Evolutionary conservation across 2,329 filamentous ascomycete species (phyloP), one percentile per base, ranked within the genome.

Genomic region (Fusarium foetens): DNA sequence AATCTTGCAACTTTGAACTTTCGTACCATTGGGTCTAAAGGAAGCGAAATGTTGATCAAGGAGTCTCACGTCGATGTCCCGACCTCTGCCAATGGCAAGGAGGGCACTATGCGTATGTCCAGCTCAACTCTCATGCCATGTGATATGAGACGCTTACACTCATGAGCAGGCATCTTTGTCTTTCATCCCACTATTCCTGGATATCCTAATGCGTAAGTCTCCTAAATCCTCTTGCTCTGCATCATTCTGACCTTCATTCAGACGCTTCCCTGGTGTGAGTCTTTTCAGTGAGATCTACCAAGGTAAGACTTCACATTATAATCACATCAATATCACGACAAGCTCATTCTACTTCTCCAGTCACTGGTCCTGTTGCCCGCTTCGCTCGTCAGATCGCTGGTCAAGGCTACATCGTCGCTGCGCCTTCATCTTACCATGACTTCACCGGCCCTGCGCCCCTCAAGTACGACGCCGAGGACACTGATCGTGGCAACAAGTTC

Each of bases 221-320:
- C 14, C 8, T 8, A 12, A 16, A 21, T 19, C 21, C 17, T 21
- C 8, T 16, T 35, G 19, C 8, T 27, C 9, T 31, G 16, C 13
- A 8, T 13, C 21, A n/a, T 21, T 23, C 66, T 77, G 23, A 76
- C 33, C 12, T 31, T 21, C 5, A 16, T 16, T 6, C 66, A 90
- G 89, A 35, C 86, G 86, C 54, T 97, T 97, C 78, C 94, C 94
- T 0, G 94, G 93, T 25, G 93, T 98, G 9, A 92, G 93, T 19
- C 86, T 98, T 63, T 98, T 97, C 80, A 95, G 92, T 76, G 95
- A 98, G 83, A 98, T 98, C 77, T 98, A 98, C 79, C 95, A 98
- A 90, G 94, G 94, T 94, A n/a, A 58, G 65, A 17, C 19, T 52
- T 42, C 23, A 14, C 17, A 23, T 17, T 7, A 51, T 29, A 39